Evolutionary conservation across 495 filamentous ascomycete species (phyloP).

Genomic region (Polyplosphaeria fusca): DNA sequence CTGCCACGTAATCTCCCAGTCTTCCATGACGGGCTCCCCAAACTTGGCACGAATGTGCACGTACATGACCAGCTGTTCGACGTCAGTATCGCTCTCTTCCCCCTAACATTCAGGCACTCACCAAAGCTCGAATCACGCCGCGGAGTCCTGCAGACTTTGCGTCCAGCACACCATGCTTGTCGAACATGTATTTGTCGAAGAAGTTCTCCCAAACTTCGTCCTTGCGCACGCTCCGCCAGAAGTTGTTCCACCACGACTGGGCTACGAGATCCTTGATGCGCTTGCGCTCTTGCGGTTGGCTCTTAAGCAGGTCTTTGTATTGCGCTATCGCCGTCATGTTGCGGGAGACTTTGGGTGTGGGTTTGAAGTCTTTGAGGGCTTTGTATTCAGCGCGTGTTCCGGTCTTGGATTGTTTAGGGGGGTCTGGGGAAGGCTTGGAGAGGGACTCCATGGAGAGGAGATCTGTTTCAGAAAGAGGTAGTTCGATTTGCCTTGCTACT

Average conservation of each 20-base stretch:
- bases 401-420: no score
- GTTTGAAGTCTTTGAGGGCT: no score
- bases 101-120: not conserved
- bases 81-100: not conserved
- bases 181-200: constrained; percentile 1
- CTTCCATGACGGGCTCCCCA: not conserved
- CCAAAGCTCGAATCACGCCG: not conserved
- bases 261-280: not conserved
- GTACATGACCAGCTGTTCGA: not conserved
- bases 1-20: not conserved
- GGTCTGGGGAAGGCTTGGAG: no score
- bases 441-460: no score
- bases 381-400: no score
- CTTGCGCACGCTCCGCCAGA: not conserved
- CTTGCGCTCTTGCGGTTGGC: no score
- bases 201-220: not conserved
- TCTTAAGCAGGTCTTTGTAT: no score
- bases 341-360: no score
- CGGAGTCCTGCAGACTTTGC: not conserved
- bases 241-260: not conserved
- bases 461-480: no score
- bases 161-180: constrained; percentile 4
- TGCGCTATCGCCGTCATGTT: no score
- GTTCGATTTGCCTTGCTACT: no score
- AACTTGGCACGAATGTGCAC: constrained; percentile 3